phyloP scores from a whole-genome alignment of 2,329 filamentous ascomycete genomes.

The Colletotrichum limetticola region DNA sequence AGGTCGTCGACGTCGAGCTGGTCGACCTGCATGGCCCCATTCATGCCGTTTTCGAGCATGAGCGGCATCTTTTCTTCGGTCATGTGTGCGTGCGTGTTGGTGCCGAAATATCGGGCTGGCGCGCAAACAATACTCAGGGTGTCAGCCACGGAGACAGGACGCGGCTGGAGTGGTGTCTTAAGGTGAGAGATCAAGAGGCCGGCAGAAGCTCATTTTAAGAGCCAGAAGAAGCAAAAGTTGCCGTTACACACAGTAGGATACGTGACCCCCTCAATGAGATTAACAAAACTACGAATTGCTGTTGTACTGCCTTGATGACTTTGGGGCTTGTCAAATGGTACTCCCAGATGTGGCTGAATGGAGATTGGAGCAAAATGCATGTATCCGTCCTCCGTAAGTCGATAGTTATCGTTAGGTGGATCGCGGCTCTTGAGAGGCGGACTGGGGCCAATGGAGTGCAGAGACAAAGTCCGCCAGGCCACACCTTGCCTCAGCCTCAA shows the following conservation, averaged over 20 bases:
- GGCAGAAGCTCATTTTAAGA: slow-evolving; percentile 20
- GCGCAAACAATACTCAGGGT: neutral
- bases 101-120: neutral
- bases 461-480: neutral
- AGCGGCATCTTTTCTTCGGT: slow-evolving; percentile 56
- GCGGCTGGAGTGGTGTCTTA: slow-evolving; percentile 19
- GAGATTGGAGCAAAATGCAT: neutral
- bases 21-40: slow-evolving; percentile 60
- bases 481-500: slow-evolving; percentile 25
- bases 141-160: neutral
- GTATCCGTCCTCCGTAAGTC: neutral
- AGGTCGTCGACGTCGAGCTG: slow-evolving; percentile 77
- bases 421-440: neutral
- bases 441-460: neutral
- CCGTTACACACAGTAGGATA: neutral
- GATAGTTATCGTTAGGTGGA: slow-evolving; percentile 1
- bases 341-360: slow-evolving; percentile 14
- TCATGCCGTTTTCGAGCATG: slow-evolving; percentile 61
- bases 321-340: neutral
- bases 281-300: neutral
- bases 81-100: slow-evolving; percentile 39
- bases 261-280: neutral
- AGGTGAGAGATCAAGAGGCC: neutral
- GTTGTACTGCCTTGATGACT: slow-evolving; percentile 7
- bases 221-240: neutral